A percentile compares a stretch with the other conserved stretches of the same genome.
Conservation (phyloP, 208 protist species). For the Leishmania braziliensis region DNA sequence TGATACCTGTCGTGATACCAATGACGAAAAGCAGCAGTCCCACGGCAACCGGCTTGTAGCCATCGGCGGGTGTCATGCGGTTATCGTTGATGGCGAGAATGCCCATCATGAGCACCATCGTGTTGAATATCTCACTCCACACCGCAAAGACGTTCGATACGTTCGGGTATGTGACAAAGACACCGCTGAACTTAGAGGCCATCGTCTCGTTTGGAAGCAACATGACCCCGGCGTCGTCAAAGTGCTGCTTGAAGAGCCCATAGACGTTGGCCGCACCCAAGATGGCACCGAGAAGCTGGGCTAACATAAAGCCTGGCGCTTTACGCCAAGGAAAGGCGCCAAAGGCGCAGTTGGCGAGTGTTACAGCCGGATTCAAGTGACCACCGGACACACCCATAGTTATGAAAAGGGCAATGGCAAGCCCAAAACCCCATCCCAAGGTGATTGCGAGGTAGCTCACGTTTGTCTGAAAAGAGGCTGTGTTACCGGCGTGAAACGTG, state of each 20-base stretch:
- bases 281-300: constrained; percentile 49
- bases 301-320: constrained; percentile 43
- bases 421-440: constrained; percentile 49
- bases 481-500: constrained; percentile 17
- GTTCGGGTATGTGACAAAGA: constrained; percentile 57
- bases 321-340: constrained; percentile 50
- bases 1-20: constrained; percentile 41
- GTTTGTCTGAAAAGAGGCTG: constrained; percentile 15
- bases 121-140: constrained; percentile 51
- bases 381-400: constrained; percentile 53
- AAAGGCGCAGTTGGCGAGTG: constrained; percentile 46
- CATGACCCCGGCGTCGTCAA: constrained; percentile 20
- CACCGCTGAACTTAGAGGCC: constrained; percentile 29
- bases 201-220: constrained; percentile 29
- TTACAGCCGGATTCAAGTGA: constrained; percentile 60
- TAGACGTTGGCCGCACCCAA: constrained; percentile 43
- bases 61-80: constrained; percentile 39
- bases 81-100: constrained; percentile 49
- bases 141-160: constrained; percentile 32
- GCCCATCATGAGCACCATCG: constrained; percentile 45
- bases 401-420: constrained; percentile 45
- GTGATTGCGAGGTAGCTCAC: constrained; percentile 33
- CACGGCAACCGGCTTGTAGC: constrained; percentile 51
- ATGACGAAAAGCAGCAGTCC: constrained; percentile 45
- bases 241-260: constrained; percentile 36